A percentile compares a stretch with the other conserved stretches of the same genome.
phyloP scores from a whole-genome alignment of 2,329 filamentous ascomycete genomes.

The Alternaria triticimaculans region DNA sequence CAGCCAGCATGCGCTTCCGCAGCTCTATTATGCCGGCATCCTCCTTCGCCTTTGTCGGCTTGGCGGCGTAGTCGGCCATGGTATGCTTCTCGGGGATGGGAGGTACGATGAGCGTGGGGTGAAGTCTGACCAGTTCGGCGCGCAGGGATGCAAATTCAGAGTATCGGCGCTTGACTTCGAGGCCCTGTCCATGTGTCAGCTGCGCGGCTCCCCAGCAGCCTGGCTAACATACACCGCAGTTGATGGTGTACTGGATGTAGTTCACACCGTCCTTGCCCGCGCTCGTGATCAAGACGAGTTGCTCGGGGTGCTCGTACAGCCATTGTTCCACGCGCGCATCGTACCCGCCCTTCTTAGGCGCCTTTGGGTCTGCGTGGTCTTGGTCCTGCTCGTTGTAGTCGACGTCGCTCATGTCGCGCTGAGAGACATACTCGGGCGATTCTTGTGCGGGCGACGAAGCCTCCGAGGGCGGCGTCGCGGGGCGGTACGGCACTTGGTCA shows the following conservation, averaged over 20 bases:
- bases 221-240: slow-evolving; percentile 75
- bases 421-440: slow-evolving; percentile 63
- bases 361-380: slow-evolving; percentile 49
- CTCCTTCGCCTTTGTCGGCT: slow-evolving; percentile 97
- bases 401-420: slow-evolving; percentile 65
- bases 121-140: slow-evolving; percentile 85
- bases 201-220: neutral
- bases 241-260: slow-evolving; percentile 97
- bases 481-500: slow-evolving; percentile 55
- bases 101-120: slow-evolving; percentile 93
- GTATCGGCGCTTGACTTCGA: slow-evolving; percentile 93
- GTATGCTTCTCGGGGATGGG: slow-evolving; percentile 99
- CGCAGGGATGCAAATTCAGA: slow-evolving; percentile 95
- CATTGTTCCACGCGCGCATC: slow-evolving; percentile 97
- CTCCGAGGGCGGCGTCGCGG: slow-evolving; percentile 71
- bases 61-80: slow-evolving; percentile 97
- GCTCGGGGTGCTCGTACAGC: slow-evolving; percentile 89
- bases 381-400: slow-evolving; percentile 61
- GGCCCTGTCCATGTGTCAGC: slow-evolving; percentile 66
- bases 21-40: slow-evolving; percentile 96
- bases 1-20: slow-evolving; percentile 93
- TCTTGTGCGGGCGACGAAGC: slow-evolving; percentile 73
- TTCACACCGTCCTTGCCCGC: slow-evolving; percentile 93
- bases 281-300: slow-evolving; percentile 89
- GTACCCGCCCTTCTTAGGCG: slow-evolving; percentile 82